Evolutionary conservation across 2,329 filamentous ascomycete species (phyloP).

Genomic region (Diaporthe eres): DNA sequence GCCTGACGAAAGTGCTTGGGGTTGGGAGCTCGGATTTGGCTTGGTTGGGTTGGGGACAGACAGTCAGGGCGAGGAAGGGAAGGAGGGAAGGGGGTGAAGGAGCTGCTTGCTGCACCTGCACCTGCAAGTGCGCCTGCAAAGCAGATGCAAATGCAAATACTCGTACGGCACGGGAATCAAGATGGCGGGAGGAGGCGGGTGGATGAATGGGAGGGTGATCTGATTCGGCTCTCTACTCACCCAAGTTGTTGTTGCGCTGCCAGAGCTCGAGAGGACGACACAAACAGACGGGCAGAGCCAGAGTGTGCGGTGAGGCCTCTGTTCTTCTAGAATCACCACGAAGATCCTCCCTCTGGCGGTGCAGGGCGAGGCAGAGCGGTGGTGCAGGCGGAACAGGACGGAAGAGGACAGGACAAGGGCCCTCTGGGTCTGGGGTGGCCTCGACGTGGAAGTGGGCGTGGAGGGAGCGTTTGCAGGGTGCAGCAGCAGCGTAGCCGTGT

Average conservation of each 20-base stretch:
- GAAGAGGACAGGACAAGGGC: constrained; percentile 18
- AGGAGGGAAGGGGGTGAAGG: constrained; percentile 9
- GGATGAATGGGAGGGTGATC: not conserved
- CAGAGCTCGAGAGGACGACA: constrained; percentile 16
- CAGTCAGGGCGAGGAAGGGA: constrained; percentile 18
- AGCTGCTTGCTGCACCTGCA: not conserved
- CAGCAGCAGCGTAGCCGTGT: constrained; percentile 26
- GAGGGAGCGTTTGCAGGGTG: constrained; percentile 37
- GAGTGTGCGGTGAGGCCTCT: not conserved
- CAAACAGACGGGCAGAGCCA: not conserved
- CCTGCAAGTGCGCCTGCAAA: not conserved
- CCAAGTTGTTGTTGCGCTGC: not conserved
- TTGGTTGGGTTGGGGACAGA: constrained; percentile 22
- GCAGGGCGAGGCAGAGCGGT: not conserved
- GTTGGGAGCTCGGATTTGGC: constrained; percentile 16
- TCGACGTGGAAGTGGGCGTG: constrained; percentile 32
- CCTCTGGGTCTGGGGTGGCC: constrained; percentile 16
- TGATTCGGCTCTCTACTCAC: constrained; percentile 16
- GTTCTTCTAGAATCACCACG: constrained; percentile 29
- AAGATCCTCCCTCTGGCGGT: constrained; percentile 10
- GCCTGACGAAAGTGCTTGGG: constrained; percentile 15
- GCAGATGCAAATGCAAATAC: constrained; percentile 22
- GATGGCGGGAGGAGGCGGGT: not conserved
- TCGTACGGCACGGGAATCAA: not conserved
- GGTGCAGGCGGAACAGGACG: constrained; percentile 18